Base-by-base conservation (phyloP, 352 stramenopile species). In the Globisporangium middletonii region DNA sequence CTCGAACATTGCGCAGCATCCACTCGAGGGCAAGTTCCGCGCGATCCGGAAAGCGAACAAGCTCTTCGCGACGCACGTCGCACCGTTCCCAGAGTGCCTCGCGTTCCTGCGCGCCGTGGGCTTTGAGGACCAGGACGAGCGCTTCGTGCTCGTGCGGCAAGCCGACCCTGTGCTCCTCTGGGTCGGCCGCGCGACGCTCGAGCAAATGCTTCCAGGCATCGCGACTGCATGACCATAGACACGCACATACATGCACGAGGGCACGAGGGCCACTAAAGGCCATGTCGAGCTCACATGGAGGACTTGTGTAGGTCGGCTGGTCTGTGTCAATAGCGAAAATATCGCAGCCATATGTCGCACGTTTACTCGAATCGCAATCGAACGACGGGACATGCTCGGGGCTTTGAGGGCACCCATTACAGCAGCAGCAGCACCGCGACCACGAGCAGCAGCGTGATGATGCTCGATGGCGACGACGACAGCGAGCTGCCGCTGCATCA, bases 1-100 rank as follows among this genome's bases (percentile, higher is more conserved):
- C 12, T 77, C 73, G 38, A 93, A 93, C 65, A 79, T 93, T 53
- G 65, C 88, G n/a, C 35, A 65, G n/a, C 60, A 88, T 43, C 74
- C 80, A 1, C 19, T 35, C 2, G 70, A 91, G 26, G 60, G 57
- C 37, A 89, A 88, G 55, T 91, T 81, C 56, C 74, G 73, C 33
- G 78, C 72, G 16, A 81, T 93, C 30, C 78, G 79, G 38, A 89
- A 89, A 45, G 52, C 66, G 13, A 93, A 89, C 59, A 71, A 68
- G 7, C 50, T 89, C 15, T 89, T 93, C 30, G 63, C 71, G 7
- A 60, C 65, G 1, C 72, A 75, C 11, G 65, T 93, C 9, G 73
- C 69, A 16, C 59, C 26, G 26, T 75, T 79, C 33, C 79, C 78
- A 2, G 73, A 86, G 53, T 79, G 70, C n/a, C 69, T 90, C 45